phyloP scores from a whole-genome alignment of 805 yeast genomes.

The Metschnikowia arizonensis region DNA sequence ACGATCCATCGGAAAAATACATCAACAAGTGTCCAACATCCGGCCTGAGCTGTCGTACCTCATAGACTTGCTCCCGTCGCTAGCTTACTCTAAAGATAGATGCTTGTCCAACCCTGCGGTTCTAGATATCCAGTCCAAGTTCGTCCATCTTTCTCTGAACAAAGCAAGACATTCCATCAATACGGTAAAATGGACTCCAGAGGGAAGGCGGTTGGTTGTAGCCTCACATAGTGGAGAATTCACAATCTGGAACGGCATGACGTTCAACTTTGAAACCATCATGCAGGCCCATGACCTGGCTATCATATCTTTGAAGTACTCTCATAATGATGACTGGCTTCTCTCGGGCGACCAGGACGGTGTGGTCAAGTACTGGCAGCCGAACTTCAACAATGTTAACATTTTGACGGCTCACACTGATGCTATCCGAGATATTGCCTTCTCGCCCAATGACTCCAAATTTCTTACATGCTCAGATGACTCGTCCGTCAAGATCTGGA shows the following conservation, averaged over 20 bases:
- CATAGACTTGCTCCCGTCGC: constrained; percentile 62
- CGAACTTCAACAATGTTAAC: constrained; percentile 94
- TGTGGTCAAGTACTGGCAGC: constrained; percentile 91
- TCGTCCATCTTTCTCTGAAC: constrained; percentile 86
- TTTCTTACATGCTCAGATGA: constrained; percentile 96
- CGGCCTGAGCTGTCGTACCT: constrained; percentile 69
- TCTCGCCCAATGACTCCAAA: constrained; percentile 85
- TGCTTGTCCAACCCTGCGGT: constrained; percentile 37
- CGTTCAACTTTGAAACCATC: constrained; percentile 92
- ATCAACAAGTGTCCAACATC: constrained; percentile 46
- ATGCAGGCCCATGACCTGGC: constrained; percentile 98
- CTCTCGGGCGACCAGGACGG: constrained; percentile 94
- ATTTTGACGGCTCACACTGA: constrained; percentile 70
- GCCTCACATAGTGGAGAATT: constrained; percentile 94
- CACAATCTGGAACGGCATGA: constrained; percentile 93
- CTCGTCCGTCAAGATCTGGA: constrained; percentile 86
- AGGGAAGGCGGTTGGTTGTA: constrained; percentile 84
- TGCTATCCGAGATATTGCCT: constrained; percentile 80
- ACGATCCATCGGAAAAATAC: constrained; percentile 42
- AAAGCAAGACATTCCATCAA: constrained; percentile 89
- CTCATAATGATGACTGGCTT: constrained; percentile 92
- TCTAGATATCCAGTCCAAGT: constrained; percentile 69
- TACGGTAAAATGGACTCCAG: constrained; percentile 94
- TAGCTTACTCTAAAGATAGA: constrained; percentile 44
- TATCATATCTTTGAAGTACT: constrained; percentile 71